Conservation (phyloP, 805 yeast species). For the Jamesozyma spencerorum region DNA sequence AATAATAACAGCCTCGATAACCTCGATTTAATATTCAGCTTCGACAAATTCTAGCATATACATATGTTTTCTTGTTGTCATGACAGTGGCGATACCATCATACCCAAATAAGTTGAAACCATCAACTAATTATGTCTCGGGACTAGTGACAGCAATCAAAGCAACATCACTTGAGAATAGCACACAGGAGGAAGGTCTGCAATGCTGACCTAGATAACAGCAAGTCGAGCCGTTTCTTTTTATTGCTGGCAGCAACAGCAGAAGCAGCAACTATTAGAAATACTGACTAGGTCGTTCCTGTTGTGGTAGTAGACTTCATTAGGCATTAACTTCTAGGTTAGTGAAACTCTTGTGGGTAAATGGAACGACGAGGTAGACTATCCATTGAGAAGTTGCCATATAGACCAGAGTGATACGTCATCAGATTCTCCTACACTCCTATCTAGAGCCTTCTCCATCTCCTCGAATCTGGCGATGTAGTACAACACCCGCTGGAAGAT, state of each 20-base stretch:
- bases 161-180: slow-evolving; percentile 95
- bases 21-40: slow-evolving; percentile 58
- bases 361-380: no score
- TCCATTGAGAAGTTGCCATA: slow-evolving; percentile 2
- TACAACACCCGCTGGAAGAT: slow-evolving; percentile 29
- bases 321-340: no score
- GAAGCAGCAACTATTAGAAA: no score
- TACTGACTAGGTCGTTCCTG: no score
- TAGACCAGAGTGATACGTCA: neutral
- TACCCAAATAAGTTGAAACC: slow-evolving; percentile 90
- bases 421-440: neutral
- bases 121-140: slow-evolving; percentile 44
- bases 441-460: neutral
- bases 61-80: slow-evolving; percentile 90
- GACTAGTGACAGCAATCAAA: slow-evolving; percentile 72
- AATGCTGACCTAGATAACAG: slow-evolving; percentile 85
- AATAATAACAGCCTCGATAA: slow-evolving; percentile 84
- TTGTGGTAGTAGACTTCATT: no score
- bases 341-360: no score
- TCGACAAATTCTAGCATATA: slow-evolving; percentile 73
- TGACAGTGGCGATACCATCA: slow-evolving; percentile 98
- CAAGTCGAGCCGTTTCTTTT: no score
- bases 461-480: neutral
- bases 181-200: slow-evolving; percentile 92
- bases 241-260: no score